A percentile compares a stretch with the other conserved stretches of the same genome.
Conservation (phyloP, 441 rosid species). For the Codiaeum variegatum region DNA sequence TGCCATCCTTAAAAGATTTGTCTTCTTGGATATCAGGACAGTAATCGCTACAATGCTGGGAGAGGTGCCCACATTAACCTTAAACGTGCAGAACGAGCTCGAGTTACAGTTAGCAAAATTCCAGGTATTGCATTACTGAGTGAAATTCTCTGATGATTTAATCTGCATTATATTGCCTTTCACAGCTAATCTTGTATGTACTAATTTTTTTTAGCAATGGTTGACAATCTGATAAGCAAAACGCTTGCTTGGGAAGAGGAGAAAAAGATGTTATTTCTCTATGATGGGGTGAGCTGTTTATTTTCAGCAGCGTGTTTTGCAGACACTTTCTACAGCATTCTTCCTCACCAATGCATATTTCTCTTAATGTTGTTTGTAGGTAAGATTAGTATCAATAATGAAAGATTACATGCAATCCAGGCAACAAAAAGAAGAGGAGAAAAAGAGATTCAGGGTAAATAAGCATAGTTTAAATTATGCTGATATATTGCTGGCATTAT, state of each 20-base stretch:
- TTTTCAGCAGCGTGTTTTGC: background rate
- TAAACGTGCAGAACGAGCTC: slow-evolving; percentile 89
- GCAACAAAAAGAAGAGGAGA: slow-evolving; percentile 80
- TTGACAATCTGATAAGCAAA: slow-evolving; percentile 62
- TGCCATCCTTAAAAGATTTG: slow-evolving; percentile 9
- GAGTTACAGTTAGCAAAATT: slow-evolving; percentile 64
- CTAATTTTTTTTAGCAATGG: slow-evolving; percentile 61
- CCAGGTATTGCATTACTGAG: slow-evolving; percentile 46
- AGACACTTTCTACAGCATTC: background rate
- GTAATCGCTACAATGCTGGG: slow-evolving; percentile 83
- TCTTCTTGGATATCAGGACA: slow-evolving; percentile 51
- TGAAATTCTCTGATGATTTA: slow-evolving; percentile 1
- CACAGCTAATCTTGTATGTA: slow-evolving; percentile 16
- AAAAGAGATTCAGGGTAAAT: slow-evolving; percentile 76
- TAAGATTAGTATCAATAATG: slow-evolving; percentile 67
- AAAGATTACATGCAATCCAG: slow-evolving; percentile 87
- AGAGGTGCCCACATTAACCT: slow-evolving; percentile 85
- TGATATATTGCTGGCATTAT: background rate
- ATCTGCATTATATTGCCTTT: background rate
- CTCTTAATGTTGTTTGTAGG: slow-evolving; percentile 38
- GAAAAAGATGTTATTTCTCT: slow-evolving; percentile 57
- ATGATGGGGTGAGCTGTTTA: slow-evolving; percentile 76
- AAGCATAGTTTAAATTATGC: background rate
- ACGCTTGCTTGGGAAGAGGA: slow-evolving; percentile 77
- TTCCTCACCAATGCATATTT: slow-evolving; percentile 5